Evolutionary conservation across 768 basidiomycete genomes (phyloP).

Genomic region (Boletus vermiculosoides): DNA sequence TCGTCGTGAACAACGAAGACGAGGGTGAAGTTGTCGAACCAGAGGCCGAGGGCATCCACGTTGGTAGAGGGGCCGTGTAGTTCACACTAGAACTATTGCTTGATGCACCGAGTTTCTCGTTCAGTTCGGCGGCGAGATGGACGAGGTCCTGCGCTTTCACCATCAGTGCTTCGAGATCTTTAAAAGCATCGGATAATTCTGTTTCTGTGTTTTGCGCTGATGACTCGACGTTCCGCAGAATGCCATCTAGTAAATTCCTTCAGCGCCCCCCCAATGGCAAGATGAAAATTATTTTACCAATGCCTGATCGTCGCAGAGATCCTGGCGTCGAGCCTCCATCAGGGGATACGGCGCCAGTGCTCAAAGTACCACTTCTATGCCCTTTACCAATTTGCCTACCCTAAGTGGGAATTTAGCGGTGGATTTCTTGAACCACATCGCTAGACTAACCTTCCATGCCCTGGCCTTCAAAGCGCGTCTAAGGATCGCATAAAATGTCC

Average conservation of each 20-base stretch:
- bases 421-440: neutral
- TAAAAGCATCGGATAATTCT: slow-evolving; percentile 71
- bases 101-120: slow-evolving; percentile 67
- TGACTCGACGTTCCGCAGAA: slow-evolving; percentile 72
- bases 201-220: slow-evolving; percentile 61
- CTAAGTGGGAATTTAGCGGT: slow-evolving; percentile 15
- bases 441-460: slow-evolving; percentile 64
- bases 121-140: slow-evolving; percentile 82
- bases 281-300: slow-evolving; percentile 21
- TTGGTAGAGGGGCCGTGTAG: slow-evolving; percentile 5
- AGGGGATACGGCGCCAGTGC: slow-evolving; percentile 18
- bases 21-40: slow-evolving; percentile 22
- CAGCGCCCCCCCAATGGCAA: neutral
- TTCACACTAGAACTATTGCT: slow-evolving; percentile 9
- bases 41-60: slow-evolving; percentile 20
- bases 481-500: slow-evolving; percentile 73
- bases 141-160: slow-evolving; percentile 93
- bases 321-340: slow-evolving; percentile 16
- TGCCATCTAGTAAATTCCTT: slow-evolving; percentile 58
- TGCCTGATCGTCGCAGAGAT: slow-evolving; percentile 25
- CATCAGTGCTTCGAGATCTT: slow-evolving; percentile 89
- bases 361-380: slow-evolving; percentile 21
- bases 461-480: slow-evolving; percentile 68
- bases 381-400: slow-evolving; percentile 31
- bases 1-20: slow-evolving; percentile 23